Conservation (phyloP, 495 filamentous ascomycete species). For the Xylaria venustula region DNA sequence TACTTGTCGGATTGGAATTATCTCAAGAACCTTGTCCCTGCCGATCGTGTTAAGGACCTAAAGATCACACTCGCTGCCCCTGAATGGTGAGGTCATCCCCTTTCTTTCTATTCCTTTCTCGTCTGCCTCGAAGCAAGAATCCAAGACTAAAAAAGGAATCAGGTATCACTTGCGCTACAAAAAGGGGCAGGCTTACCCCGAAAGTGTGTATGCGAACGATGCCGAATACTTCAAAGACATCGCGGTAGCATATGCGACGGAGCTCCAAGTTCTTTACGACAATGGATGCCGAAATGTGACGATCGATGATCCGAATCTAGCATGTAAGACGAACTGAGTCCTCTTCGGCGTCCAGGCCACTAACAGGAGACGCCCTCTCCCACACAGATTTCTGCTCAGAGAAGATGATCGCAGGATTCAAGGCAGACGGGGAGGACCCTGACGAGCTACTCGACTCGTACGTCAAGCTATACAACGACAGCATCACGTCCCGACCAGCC, state of each 20-base stretch:
- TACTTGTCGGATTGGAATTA: conserved; percentile 65
- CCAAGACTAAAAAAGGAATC: neutral
- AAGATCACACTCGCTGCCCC: conserved; percentile 65
- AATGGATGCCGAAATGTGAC: conserved; percentile 65
- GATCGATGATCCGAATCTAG: conserved; percentile 66
- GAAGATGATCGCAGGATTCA: conserved; percentile 64
- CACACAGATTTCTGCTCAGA: conserved; percentile 64
- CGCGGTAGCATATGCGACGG: conserved; percentile 59
- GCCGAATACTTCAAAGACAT: conserved; percentile 67
- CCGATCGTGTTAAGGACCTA: conserved; percentile 54
- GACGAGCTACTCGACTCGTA: conserved; percentile 63
- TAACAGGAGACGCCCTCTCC: neutral
- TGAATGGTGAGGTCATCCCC: conserved; percentile 45
- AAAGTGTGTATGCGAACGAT: conserved; percentile 57
- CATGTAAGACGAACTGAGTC: conserved; percentile 47
- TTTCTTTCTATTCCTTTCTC: neutral
- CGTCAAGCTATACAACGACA: conserved; percentile 68
- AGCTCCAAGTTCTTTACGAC: conserved; percentile 62
- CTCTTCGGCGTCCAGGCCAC: neutral
- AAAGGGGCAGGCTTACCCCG: conserved; percentile 60
- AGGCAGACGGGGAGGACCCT: conserved; percentile 54
- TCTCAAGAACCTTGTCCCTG: conserved; percentile 56
- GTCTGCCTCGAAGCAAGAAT: neutral
- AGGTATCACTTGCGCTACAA: conserved; percentile 61
- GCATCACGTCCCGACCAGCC: conserved; percentile 52